Evolutionary conservation across 2,329 filamentous ascomycete species (phyloP).

Genomic region (Alternaria consortialis): DNA sequence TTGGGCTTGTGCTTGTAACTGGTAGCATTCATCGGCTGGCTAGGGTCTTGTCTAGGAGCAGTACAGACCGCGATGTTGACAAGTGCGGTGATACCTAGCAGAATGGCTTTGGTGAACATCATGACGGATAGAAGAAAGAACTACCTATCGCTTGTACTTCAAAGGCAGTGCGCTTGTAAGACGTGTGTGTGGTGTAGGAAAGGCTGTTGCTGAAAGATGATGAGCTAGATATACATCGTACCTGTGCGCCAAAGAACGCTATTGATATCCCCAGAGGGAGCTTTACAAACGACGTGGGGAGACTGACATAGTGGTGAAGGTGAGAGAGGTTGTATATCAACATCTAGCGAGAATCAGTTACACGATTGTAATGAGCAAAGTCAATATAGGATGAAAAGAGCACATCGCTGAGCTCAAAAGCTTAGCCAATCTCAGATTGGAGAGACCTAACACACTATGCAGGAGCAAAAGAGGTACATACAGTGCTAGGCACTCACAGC

Average conservation of each 20-base stretch:
- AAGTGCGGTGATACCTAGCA: background rate
- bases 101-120: background rate
- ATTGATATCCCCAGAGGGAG: background rate
- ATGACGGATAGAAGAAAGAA: background rate
- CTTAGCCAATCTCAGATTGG: background rate
- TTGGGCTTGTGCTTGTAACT: background rate
- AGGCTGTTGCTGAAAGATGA: background rate
- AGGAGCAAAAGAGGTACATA: background rate
- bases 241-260: background rate
- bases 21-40: background rate
- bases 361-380: background rate
- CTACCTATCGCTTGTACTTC: background rate
- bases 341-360: background rate
- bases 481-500: slow-evolving; percentile 13
- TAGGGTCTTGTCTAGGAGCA: background rate
- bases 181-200: background rate
- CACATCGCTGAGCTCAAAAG: background rate
- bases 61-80: background rate
- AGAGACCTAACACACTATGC: background rate
- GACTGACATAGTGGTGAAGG: background rate
- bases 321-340: background rate
- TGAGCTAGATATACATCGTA: background rate
- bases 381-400: background rate
- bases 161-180: background rate
- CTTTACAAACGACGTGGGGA: background rate